Evolutionary conservation across 176 grass and related monocot species (phyloP), one percentile per base, ranked within the genome.

Genomic region (Zoysia japonica): DNA sequence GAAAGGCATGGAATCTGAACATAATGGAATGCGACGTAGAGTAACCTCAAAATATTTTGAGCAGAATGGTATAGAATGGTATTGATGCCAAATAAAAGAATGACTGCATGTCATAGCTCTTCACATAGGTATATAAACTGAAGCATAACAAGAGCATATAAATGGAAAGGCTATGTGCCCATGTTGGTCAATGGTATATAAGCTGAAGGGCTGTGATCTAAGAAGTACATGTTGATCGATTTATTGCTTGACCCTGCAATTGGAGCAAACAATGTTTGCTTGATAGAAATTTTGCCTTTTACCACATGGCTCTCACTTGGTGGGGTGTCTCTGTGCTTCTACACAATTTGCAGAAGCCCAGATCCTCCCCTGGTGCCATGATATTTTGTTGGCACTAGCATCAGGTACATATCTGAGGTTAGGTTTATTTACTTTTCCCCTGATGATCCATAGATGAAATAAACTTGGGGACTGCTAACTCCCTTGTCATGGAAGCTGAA

Each of bases 291-390:
- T 85, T 89, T 77, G 7, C 20, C 60, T 67, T 72, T 76, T 48
- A 1, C 76, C 62, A 67, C 71, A 63, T 93, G 92, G 88, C 76
- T 80, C 82, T 88, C 72, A 70, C 69, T 83, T 82, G 44, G 90
- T 91, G 86, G 92, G 75, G 84, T 84, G 84, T 78, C 75, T 99
- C 96, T 93, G 88, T 84, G 86, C 81, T 91, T 96, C 92, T 85
- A 87, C 88, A 91, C 83, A 89, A 90, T 91, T 90, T 89, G 85
- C 82, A 85, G 90, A 88, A 83, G 77, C 84, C 81, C 90, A 93
- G 90, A 89, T 86, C 90, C 72, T 56, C 65, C 85, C 87, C 88
- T 92, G 69, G 44, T 76, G 78, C 92, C 92, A 94, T 92, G 52
- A 43, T 81, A 81, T 41, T 81, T 53, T 88, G 72, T 72, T 93